These are phyloP conservation scores for Trypanosoma brucei DNA, from an alignment of 208 protist genomes.

Conservation along the genomic window DNA sequence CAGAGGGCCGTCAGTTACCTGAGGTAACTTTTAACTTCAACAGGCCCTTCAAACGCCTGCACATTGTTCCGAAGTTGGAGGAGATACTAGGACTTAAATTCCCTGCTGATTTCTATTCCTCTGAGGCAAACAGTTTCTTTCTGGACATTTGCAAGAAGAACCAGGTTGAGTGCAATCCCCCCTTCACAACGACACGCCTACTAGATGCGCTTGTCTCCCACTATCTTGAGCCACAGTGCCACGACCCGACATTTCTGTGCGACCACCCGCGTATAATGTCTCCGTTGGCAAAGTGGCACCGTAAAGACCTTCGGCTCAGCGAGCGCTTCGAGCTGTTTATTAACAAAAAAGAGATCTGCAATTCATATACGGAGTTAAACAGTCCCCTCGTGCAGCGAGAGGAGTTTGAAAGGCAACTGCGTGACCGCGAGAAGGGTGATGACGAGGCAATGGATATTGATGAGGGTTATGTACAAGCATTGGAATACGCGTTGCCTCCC, in stretches of 20 bases:
- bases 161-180: slow-evolving; percentile 90
- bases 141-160: slow-evolving; percentile 87
- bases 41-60: slow-evolving; percentile 96
- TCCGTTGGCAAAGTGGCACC: slow-evolving; percentile 99
- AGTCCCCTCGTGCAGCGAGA: slow-evolving; percentile 98
- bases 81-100: slow-evolving; percentile 88
- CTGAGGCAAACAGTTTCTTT: slow-evolving; percentile 85
- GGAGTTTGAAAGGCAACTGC: slow-evolving; percentile 96
- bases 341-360: slow-evolving; percentile 96
- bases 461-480: slow-evolving; percentile 94
- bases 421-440: slow-evolving; percentile 93
- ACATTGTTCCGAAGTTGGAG: slow-evolving; percentile 95
- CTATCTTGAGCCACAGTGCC: slow-evolving; percentile 95
- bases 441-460: slow-evolving; percentile 98
- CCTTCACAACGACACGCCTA: slow-evolving; percentile 95
- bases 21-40: slow-evolving; percentile 97
- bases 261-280: slow-evolving; percentile 99
- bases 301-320: slow-evolving; percentile 90
- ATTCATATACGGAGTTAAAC: slow-evolving; percentile 99
- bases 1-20: slow-evolving; percentile 67
- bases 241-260: slow-evolving; percentile 99
- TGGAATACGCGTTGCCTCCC: slow-evolving; percentile 99
- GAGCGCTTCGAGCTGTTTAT: slow-evolving; percentile 99
- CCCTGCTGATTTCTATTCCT: slow-evolving; percentile 67
- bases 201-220: slow-evolving; percentile 98